Percentiles rank a stretch among this genome's conserved stretches.
Conservation (phyloP, 2,329 filamentous ascomycete genomes). For the Cercospora brassicicola region DNA sequence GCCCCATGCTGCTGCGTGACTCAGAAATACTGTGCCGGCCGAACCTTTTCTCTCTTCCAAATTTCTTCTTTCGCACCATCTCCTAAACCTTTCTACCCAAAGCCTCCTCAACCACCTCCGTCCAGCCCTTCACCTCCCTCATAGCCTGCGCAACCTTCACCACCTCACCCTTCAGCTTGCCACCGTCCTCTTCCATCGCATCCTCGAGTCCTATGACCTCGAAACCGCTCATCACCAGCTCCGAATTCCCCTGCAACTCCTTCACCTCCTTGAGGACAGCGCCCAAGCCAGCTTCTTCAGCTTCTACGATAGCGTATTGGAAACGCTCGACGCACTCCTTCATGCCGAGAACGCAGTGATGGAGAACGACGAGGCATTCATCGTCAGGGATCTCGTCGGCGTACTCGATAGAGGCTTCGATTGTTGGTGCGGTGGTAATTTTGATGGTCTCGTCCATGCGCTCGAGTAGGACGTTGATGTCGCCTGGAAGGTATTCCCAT, state of each 20-base stretch:
- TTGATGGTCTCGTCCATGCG: background rate
- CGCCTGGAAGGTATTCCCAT: background rate
- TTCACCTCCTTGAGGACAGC: background rate
- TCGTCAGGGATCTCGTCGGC: background rate
- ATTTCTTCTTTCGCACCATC: background rate
- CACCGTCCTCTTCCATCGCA: background rate
- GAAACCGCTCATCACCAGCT: background rate
- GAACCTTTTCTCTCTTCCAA: no score
- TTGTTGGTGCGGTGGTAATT: background rate
- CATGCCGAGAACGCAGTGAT: background rate
- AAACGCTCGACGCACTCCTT: background rate
- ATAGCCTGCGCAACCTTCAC: background rate
- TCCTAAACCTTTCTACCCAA: background rate
- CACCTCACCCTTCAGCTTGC: background rate
- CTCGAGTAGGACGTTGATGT: constrained; percentile 7
- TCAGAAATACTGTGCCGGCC: no score
- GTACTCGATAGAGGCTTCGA: background rate
- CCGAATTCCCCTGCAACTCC: background rate
- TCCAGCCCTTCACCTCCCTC: background rate
- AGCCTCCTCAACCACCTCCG: background rate
- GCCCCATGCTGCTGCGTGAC: background rate
- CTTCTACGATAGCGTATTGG: background rate
- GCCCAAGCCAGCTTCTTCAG: background rate
- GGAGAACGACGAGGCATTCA: background rate
- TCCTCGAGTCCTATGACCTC: background rate